Evolutionary conservation across 192 early-diverging fungal genomes (phyloP).

Genomic region (Entomortierella parvispora): DNA sequence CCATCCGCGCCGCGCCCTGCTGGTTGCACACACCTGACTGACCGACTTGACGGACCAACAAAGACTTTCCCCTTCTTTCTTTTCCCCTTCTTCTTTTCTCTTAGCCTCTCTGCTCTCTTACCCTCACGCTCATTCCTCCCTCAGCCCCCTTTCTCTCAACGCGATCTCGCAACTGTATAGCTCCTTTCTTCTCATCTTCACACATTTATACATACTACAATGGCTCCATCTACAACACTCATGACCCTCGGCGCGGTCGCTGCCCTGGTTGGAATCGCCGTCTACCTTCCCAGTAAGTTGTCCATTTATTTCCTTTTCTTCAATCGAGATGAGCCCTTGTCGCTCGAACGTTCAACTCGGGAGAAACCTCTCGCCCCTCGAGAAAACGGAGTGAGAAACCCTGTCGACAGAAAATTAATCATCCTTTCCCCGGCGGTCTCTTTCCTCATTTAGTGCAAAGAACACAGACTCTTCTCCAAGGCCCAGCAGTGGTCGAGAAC

Average conservation of each 20-base stretch:
- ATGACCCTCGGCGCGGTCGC: slow-evolving; percentile 20
- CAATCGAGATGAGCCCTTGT: too few species aligned
- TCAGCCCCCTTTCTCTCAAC: background rate
- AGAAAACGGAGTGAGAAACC: background rate
- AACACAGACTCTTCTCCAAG: slow-evolving; percentile 32
- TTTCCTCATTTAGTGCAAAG: slow-evolving; percentile 27
- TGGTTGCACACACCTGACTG: background rate
- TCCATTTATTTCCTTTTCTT: too few species aligned
- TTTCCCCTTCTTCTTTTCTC: background rate
- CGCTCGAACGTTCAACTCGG: too few species aligned
- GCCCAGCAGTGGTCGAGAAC: slow-evolving; percentile 31
- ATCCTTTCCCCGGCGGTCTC: background rate
- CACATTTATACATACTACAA: slow-evolving; percentile 2
- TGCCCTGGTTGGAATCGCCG: slow-evolving; percentile 32
- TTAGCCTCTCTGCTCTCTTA: slow-evolving; percentile 3
- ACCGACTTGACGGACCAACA: background rate
- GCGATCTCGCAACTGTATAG: background rate
- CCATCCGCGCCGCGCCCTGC: background rate
- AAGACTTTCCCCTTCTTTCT: background rate
- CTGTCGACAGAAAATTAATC: too few species aligned
- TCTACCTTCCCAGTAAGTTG: slow-evolving; percentile 46
- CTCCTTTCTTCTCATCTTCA: background rate
- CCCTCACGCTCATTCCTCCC: background rate
- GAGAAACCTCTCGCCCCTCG: too few species aligned
- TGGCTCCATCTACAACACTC: slow-evolving; percentile 27